phyloP scores from a whole-genome alignment of 768 basidiomycete species.

The Suillus alpinus region DNA sequence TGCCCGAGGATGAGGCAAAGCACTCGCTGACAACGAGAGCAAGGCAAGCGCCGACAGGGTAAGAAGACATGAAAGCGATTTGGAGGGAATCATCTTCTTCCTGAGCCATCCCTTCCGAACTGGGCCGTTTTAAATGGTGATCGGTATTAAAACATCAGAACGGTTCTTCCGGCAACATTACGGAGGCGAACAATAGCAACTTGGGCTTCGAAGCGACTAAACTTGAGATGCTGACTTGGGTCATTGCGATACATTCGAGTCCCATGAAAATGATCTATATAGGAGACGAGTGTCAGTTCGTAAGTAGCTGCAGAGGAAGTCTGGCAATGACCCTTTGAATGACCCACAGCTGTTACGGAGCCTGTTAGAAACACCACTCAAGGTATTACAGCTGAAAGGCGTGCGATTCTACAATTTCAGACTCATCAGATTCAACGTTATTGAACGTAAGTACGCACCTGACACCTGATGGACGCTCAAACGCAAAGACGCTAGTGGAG shows the following conservation, averaged over 20 bases:
- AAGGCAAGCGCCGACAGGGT: not conserved
- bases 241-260: not conserved
- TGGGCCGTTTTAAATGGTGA: not conserved
- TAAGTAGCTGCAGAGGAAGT: not conserved
- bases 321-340: not conserved
- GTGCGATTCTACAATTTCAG: not conserved
- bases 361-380: not conserved
- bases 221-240: too few relatives aligned
- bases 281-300: not conserved
- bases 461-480: too few relatives aligned
- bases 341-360: not conserved
- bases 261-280: not conserved
- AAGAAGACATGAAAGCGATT: conserved; percentile 2
- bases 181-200: not conserved
- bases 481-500: too few relatives aligned
- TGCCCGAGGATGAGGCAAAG: not conserved
- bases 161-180: not conserved
- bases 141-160: too few relatives aligned
- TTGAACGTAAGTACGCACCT: not conserved
- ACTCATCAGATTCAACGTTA: not conserved
- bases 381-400: not conserved
- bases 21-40: not conserved
- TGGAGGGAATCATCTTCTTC: conserved; percentile 7
- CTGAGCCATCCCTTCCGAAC: not conserved
- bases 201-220: not conserved